A percentile compares a stretch with the other conserved stretches of the same genome.
Evolutionary conservation across 2,329 filamentous ascomycete genomes (phyloP).

Genomic region (Pyrenochaeta sp.): DNA sequence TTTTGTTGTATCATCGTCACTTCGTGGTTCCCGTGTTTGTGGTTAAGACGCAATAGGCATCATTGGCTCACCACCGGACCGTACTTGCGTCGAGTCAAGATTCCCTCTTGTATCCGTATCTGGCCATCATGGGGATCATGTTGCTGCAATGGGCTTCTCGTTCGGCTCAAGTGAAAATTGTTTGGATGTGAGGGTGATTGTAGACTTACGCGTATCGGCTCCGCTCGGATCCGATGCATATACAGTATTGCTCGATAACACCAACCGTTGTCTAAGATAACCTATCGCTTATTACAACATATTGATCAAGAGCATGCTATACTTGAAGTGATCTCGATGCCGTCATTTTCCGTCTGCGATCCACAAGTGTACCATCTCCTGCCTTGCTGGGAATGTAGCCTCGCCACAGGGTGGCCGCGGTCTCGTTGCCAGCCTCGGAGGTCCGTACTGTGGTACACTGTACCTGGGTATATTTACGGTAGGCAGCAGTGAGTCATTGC

Average conservation of each 20-base stretch:
- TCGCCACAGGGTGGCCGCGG: slow-evolving; percentile 10
- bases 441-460: background rate
- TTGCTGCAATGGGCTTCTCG: background rate
- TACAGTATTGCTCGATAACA: background rate
- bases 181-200: background rate
- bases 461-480: background rate
- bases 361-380: slow-evolving; percentile 2
- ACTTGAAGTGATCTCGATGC: background rate
- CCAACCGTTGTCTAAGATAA: background rate
- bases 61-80: background rate
- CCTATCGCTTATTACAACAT: background rate
- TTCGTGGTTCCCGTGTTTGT: background rate
- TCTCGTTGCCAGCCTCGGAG: slow-evolving; percentile 11
- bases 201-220: background rate
- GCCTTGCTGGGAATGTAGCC: slow-evolving; percentile 2
- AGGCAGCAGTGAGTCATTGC: slow-evolving; percentile 27
- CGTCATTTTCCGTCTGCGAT: slow-evolving; percentile 8
- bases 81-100: no score
- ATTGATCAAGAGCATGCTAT: background rate
- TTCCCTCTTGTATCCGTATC: background rate
- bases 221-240: background rate
- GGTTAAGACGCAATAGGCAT: background rate
- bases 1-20: background rate
- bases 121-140: background rate
- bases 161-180: background rate